Evolutionary conservation across 805 yeast species (phyloP).

Genomic region (Yarrowia yakushimensis): DNA sequence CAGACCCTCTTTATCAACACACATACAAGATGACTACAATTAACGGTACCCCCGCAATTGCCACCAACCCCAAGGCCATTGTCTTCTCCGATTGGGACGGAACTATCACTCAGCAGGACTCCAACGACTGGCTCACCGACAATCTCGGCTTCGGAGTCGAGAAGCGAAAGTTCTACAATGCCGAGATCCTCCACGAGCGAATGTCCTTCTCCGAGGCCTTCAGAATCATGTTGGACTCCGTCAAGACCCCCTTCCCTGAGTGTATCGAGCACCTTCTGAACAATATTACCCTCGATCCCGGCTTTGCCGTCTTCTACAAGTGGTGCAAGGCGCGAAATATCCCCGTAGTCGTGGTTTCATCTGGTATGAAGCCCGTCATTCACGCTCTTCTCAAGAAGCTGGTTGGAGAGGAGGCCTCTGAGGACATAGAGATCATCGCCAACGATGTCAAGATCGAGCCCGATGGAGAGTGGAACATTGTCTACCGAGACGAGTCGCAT

Average conservation of each 20-base stretch:
- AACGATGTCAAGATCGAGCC: conserved; percentile 62
- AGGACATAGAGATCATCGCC: conserved; percentile 73
- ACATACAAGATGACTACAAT: neutral
- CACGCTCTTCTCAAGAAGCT: conserved; percentile 67
- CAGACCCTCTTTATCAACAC: no score
- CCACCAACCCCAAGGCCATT: conserved; percentile 55
- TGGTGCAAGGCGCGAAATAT: conserved; percentile 72
- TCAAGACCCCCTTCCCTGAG: conserved; percentile 70
- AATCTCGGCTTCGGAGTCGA: conserved; percentile 78
- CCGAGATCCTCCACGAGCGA: conserved; percentile 65
- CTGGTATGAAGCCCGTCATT: conserved; percentile 93
- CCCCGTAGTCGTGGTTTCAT: conserved; percentile 82
- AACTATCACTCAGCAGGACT: conserved; percentile 91
- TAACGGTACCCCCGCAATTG: conserved; percentile 33
- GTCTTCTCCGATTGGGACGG: conserved; percentile 98
- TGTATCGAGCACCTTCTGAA: conserved; percentile 67
- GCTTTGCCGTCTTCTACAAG: conserved; percentile 73
- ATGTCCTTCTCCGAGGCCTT: conserved; percentile 71
- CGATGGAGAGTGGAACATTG: conserved; percentile 73
- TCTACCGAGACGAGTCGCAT: conserved; percentile 76
- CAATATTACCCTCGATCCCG: conserved; percentile 79
- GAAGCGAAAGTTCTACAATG: conserved; percentile 63
- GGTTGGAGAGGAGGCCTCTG: conserved; percentile 71
- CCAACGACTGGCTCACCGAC: conserved; percentile 89
- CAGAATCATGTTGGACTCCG: conserved; percentile 75